Evolutionary conservation across 1,284 basidiomycete species (phyloP).

Genomic region (Ustilago nuda): DNA sequence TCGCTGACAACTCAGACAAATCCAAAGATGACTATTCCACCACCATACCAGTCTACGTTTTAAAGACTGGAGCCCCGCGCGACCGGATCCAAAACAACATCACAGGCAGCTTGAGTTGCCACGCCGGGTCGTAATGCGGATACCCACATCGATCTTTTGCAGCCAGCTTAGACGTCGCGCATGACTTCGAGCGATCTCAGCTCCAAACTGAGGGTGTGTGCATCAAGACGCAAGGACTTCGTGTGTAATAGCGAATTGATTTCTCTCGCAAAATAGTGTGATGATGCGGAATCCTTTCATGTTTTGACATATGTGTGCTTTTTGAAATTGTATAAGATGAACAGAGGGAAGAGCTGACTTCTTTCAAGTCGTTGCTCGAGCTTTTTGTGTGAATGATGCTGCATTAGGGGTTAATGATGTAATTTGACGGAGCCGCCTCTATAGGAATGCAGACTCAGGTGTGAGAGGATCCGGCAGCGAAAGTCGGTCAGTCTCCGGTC

Average conservation of each 20-base stretch:
- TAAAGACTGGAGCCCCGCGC: neutral
- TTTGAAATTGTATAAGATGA: neutral
- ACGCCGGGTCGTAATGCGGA: too few relatives aligned
- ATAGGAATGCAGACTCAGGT: neutral
- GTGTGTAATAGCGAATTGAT: neutral
- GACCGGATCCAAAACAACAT: neutral
- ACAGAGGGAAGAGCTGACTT: neutral
- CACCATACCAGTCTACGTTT: neutral
- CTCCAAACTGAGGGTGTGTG: too few relatives aligned
- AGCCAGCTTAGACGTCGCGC: too few relatives aligned
- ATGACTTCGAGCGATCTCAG: neutral
- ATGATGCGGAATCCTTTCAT: neutral
- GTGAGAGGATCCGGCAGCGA: neutral
- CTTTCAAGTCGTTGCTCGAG: neutral
- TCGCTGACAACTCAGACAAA: neutral
- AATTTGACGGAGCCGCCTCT: conserved; percentile 5
- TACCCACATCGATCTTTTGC: too few relatives aligned
- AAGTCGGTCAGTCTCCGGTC: neutral
- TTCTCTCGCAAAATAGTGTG: conserved; percentile 1
- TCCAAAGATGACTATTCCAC: neutral
- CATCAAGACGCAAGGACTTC: neutral
- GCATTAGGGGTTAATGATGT: conserved; percentile 8
- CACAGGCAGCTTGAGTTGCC: neutral
- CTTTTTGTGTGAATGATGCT: conserved; percentile 10
- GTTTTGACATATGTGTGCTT: conserved; percentile 2